Evolutionary conservation across 2,329 filamentous ascomycete species (phyloP), one percentile per base, ranked within the genome.

Genomic region (Apiospora marii): DNA sequence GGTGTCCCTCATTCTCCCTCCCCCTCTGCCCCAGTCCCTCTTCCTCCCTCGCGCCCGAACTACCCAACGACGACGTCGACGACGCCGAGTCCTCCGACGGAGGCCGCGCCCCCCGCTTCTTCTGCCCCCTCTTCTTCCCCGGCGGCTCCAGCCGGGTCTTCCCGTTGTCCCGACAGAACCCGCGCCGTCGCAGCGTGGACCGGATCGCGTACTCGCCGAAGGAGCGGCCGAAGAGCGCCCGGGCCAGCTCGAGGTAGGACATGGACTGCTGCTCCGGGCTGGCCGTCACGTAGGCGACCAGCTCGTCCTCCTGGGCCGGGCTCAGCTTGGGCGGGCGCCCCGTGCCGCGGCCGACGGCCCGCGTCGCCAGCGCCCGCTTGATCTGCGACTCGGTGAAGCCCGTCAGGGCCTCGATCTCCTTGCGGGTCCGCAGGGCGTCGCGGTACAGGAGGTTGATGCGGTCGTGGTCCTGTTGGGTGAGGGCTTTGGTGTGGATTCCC

Each of bases 341-440:
- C 0, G 77, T 72, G 4, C 74, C 73, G 4, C 78, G 72, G 12
- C 74, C 73, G 27, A 77, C 75, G 37, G 75, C 70, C 51, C 74
- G 71, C 46, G 78, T 78, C 24, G 75, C 73, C 27, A 79, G 73
- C 41, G 78, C 78, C 14, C 77, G 78, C 69, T 75, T 72, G 71
- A 80, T 78, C 75, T 80, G 78, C 69, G 76, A 77, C n/a, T 72
- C 70, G 69, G 78, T 77, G 70, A 78, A 79, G 64, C 77, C 77
- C 13, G 78, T 80, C 72, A 80, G 74, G 71, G 78, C 74, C 43
- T 74, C 71, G 51, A 80, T 79, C 70, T 76, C 77, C 46, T 71
- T 74, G 68, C 77, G 76, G 37, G 75, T 75, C 67, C 79, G 51
- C 49, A 68, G 68, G 43, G 78, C 78, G 70, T 79, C 78, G 68